Evolutionary conservation across 2,329 filamentous ascomycete genomes (phyloP), one percentile per base, ranked within the genome.

Genomic region (Colletotrichum tropicicola): DNA sequence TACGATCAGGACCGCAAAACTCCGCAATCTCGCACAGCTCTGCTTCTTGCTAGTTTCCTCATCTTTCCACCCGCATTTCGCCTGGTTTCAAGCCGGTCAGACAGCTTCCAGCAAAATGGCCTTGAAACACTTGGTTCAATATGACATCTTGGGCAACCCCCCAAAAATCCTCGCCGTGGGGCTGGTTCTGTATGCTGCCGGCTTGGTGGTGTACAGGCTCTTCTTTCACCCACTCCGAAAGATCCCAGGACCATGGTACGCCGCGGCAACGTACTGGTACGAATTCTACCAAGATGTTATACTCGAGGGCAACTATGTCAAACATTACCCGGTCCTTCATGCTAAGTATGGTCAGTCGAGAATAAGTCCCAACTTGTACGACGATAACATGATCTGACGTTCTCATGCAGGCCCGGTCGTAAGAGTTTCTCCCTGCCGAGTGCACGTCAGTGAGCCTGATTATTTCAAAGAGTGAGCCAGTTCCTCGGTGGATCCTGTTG

Each of bases 161-260:
- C 52, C 52, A 17, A 25, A 27, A 7, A 23, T 45, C 21, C 37
- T 55, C 8, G 39, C 28, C 41, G 27, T 44, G 52, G 52, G 39
- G 17, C 10, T 23, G 12, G 25, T 45, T 4, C 25, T 55, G 15
- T 45, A 45, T 23, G 39, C 28, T 21, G 17, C 35, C 17, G 52
- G 39, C n/a, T 39, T 55, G 13, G 55, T 58, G 21, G 35, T 75
- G 25, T 74, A 73, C 59, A 67, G 70, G 45, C 49, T 75, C 6
- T 68, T 70, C 37, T 66, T 75, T 25, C 73, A 77, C 45, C 75
- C 75, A 4, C 65, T 77, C 6, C 65, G 72, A 13, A 57, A 59
- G 3, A 70, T 76, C 32, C 73, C 74, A 1, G 74, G 74, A 25
- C 74, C 73, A 9, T 74, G 71, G 55, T 45, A 73, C 17, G 68